Evolutionary conservation across 2,329 filamentous ascomycete species (phyloP), one percentile per base, ranked within the genome.

Genomic region (Trichoderma hamatum): DNA sequence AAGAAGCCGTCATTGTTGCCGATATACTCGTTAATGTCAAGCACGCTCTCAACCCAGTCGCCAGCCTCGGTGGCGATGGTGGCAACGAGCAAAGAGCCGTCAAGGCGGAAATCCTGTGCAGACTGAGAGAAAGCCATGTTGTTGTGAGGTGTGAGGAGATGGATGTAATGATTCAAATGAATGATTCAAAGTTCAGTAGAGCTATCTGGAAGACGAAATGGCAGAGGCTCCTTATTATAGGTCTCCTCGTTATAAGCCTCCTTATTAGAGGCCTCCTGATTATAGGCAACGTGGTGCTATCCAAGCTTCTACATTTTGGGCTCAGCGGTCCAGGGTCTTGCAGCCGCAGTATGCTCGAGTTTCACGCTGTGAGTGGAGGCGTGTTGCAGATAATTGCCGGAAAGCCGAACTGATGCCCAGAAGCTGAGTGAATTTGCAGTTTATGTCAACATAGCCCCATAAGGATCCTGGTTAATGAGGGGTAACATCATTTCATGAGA

Each of bases 81-180:
- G 28, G 60, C 61, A 63, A 51, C 6, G n/a, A 69, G 54, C 19
- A 16, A 16, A 0, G 67, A 69, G 67, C 67, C 67, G 10, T 69
- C 67, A 39, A 69, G 67, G 59, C 59, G 59, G 13, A 30, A 60
- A 16, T 69, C 64, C 43, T 65, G 67, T 39, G 67, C 52, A 13
- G 61, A 54, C 14, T 16, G 36, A 30, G 55, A 39, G 24, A 65
- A 69, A 16, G 67, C 52, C 67, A 60, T 65, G 13, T 34, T 64
- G 46, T 5, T 13, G 9, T 11, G 11, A 21, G n/a, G n/a, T n/a
- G n/a, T 36, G 14, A n/a, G n/a, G n/a, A n/a, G n/a, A n/a, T n/a
- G n/a, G n/a, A 19, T 26, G n/a, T 19, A 13, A 39, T 49, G 34
- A 13, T 24, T 39, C 19, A 7, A 19, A 4, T 46, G 11, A 54